phyloP scores from a whole-genome alignment of 129 eudicot genomes.

The Arctium minus region DNA sequence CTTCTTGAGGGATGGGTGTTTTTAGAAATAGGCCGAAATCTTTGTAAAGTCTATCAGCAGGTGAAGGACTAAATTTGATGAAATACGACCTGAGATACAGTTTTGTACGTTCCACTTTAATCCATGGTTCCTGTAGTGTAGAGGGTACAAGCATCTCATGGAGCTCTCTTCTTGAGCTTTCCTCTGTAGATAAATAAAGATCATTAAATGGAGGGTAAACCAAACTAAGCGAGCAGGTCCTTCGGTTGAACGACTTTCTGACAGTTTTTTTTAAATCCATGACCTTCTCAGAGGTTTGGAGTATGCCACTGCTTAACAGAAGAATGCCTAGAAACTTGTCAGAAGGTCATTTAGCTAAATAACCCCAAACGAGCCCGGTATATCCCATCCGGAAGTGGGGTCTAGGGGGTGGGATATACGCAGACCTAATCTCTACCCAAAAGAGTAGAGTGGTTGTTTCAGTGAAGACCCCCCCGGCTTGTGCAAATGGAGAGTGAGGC shows the following conservation, averaged over 20 bases:
- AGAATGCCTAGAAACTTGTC: no score
- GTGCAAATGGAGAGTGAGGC: no score
- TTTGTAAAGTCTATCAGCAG: conserved; percentile 70
- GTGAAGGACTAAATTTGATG: conserved; percentile 58
- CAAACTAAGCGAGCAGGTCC: background rate
- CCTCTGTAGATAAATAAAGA: conserved; percentile 44
- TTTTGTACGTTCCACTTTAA: conserved; percentile 22
- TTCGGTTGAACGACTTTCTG: background rate
- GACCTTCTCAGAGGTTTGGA: no score
- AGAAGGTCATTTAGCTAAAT: no score
- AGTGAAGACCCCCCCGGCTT: no score
- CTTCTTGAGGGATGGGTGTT: conserved; percentile 67
- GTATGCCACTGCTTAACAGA: no score
- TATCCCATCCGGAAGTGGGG: no score
- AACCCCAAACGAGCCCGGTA: no score
- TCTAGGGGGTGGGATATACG: no score
- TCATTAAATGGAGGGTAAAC: background rate
- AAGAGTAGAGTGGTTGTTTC: no score
- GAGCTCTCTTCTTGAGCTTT: conserved; percentile 65
- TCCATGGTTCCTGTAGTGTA: conserved; percentile 67
- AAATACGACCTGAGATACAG: conserved; percentile 59
- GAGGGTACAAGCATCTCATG: conserved; percentile 93
- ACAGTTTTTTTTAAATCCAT: no score
- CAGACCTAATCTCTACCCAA: no score
- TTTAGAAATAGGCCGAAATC: conserved; percentile 73